Base-by-base conservation (phyloP, 202 grass and related monocot species). In the Hordeum pubiflorum region DNA sequence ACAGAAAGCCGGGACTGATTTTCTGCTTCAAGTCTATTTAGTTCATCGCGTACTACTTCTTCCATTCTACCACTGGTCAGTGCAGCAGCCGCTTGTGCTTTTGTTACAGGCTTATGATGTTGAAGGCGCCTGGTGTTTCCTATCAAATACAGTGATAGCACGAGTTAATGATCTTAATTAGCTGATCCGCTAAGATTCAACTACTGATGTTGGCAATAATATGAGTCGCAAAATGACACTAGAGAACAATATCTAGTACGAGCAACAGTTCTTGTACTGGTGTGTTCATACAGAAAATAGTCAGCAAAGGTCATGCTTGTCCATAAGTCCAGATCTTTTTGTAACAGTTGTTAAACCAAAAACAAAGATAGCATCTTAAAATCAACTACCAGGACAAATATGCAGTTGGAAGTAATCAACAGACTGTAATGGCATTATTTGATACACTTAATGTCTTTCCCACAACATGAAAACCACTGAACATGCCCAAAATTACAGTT, bases 81-180 rank as follows among this genome's bases (percentile, higher is more conserved):
- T 48, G 90, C 90, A 82, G 91, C 90, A 37, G 95, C 95, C 64
- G 83, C 92, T 81, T 98, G 95, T 58, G 88, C 96, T 88, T 90
- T 99, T 56, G 89, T 99, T 67, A 95, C 92, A 83, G 90, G 90
- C 78, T 85, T 99, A 76, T 88, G 76, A 60, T 91, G 96, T 87
- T 88, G 92, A 83, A 99, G 92, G 55, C 89, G 85, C 79, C 96
- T 99, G 29, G 90, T 91, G 61, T 99, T 98, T 83, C 96, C 92
- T 99, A 87, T 48, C 20, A 88, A 29, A 84, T 80, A 29, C 39
- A 75, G 68, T 41, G 4, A 85, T 75, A 37, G 9, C 55, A 58
- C 31, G 72, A 65, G 29, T 72, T 63, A 97, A 75, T 24, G 23
- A 89, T 13, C 7, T 61, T 69, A n/a, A n/a, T n/a, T n/a, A 75